Evolutionary conservation across 345 rosid genomes (phyloP).

Genomic region (Linum lewisii): DNA sequence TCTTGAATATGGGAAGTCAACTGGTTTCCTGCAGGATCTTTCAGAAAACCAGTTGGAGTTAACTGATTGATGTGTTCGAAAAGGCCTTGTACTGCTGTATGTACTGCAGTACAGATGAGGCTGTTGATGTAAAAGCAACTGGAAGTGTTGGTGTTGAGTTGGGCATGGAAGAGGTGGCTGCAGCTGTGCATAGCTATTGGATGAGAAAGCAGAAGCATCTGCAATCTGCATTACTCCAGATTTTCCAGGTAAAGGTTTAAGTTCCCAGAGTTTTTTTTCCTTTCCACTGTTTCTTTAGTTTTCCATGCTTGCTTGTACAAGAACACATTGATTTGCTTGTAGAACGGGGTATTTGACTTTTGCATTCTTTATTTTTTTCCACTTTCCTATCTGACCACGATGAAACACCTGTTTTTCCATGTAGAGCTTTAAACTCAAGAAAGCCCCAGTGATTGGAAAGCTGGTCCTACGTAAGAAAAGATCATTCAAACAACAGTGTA

Average conservation of each 20-base stretch:
- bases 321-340: no score
- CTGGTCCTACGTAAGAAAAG: conserved; percentile 63
- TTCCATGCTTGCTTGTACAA: no score
- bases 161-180: conserved; percentile 48
- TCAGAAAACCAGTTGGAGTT: conserved; percentile 61
- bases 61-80: conserved; percentile 84
- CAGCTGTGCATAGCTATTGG: conserved; percentile 76
- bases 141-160: conserved; percentile 32
- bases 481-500: conserved; percentile 63
- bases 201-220: conserved; percentile 57
- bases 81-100: conserved; percentile 50
- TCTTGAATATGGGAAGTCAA: conserved; percentile 19
- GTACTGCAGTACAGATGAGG: conserved; percentile 50
- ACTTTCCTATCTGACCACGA: no score
- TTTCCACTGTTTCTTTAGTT: no score
- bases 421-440: no score
- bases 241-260: conserved; percentile 74
- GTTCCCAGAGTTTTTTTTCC: no score
- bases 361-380: no score
- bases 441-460: conserved; percentile 47
- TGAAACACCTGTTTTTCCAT: no score
- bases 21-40: conserved; percentile 30
- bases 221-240: conserved; percentile 47
- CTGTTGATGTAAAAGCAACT: conserved; percentile 40
- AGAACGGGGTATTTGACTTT: no score